Evolutionary conservation across 495 filamentous ascomycete genomes (phyloP).

Genomic region (Annulohypoxylon moriforme): DNA sequence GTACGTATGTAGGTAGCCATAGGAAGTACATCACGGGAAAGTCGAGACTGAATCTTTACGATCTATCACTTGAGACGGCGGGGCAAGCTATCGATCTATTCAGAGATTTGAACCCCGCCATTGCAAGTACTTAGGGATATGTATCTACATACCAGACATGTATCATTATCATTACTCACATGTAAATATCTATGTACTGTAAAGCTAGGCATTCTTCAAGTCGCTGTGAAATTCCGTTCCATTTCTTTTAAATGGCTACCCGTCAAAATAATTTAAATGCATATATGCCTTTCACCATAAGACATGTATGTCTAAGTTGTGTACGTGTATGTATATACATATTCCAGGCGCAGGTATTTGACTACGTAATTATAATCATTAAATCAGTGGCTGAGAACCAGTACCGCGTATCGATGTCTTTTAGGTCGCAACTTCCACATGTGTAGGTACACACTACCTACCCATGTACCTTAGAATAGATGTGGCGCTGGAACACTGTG

Average conservation of each 20-base stretch:
- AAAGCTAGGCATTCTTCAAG: not conserved
- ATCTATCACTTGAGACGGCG: not conserved
- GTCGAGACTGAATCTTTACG: not conserved
- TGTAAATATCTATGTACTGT: not conserved
- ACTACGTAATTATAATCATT: not conserved
- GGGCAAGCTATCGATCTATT: no score
- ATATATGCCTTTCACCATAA: not conserved
- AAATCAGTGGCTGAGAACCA: not conserved
- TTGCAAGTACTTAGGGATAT: not conserved
- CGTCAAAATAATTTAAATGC: no score
- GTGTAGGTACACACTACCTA: no score
- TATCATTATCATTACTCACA: not conserved
- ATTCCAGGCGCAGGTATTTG: not conserved
- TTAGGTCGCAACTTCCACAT: not conserved
- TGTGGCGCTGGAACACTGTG: slow-evolving; percentile 23
- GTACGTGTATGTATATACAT: not conserved
- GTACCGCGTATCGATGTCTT: not conserved
- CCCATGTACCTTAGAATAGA: not conserved
- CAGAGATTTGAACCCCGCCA: not conserved
- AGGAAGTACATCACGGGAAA: not conserved
- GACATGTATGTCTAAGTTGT: not conserved
- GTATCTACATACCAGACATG: not conserved
- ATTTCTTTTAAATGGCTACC: no score
- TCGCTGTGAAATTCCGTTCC: not conserved
- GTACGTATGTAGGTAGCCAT: not conserved